Base-by-base conservation (phyloP, 2,329 filamentous ascomycete species). In the Monilinia vaccinii-corymbosi region DNA sequence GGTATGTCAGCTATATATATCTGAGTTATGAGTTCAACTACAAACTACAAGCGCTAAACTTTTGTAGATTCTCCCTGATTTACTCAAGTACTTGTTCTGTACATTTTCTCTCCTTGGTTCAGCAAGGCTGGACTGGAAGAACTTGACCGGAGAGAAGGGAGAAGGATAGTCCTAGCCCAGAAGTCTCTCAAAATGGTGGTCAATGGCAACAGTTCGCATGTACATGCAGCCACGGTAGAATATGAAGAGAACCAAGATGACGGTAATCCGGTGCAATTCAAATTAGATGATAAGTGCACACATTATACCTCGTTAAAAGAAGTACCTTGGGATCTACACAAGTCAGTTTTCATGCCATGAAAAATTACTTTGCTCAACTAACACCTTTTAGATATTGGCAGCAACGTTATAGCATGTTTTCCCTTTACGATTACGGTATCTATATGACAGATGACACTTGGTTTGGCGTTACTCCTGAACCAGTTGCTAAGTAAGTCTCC, bases 381-480 rank as follows among this genome's bases (percentile, higher is more conserved):
- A 46, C 47, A 57, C 61, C 1, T 28, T 36, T 1, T 50, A 95
- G 91, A 72, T 99, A 99, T 75, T 99, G 90, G 83, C 80, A 87
- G 18, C 92, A 97, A 70, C 84, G 94, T 62, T 86, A 94, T 73
- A 87, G 85, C 56, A 89, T 99, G 65, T 99, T 96, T 75, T 86
- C 87, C 18, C 81, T 81, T 67, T 99, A 97, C 71, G 87, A 97
- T 71, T 81, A 92, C 61, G 93, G 91, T 59, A 82, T 99, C 66
- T 87, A 85, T 78, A 84, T 99, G 79, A 99, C 95, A 0, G 86
- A 96, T 72, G 87, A 93, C 75, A 88, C 91, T 58, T 99, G 94
- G 94, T 99, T 94, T 72, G 94, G 92, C 59, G 92, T 97, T 9
- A 99, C 95, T 0, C 92, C 94, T 16, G 93, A 99, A 73, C 88